Percentiles rank a stretch among this genome's conserved stretches.
These are phyloP conservation scores for Xylaria sp. DNA, from an alignment of 2,329 filamentous ascomycete genomes.

Conservation along the genomic window DNA sequence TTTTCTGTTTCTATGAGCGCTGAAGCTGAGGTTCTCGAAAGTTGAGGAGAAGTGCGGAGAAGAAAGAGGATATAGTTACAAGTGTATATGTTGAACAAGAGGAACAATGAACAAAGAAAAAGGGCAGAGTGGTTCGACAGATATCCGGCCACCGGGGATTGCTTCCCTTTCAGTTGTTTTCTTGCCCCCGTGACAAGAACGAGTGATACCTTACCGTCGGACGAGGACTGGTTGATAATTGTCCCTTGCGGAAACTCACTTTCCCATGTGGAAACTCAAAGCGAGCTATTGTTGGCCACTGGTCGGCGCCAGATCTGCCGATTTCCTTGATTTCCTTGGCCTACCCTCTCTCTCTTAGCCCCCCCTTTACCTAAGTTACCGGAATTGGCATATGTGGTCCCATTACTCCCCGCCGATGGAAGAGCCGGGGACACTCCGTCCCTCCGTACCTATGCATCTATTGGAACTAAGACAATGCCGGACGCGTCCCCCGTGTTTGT, in stretches of 20 bases:
- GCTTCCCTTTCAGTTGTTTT: not conserved
- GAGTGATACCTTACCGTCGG: not conserved
- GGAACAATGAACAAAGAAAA: not conserved
- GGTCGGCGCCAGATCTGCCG: slow-evolving; percentile 41
- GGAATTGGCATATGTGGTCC: slow-evolving; percentile 1
- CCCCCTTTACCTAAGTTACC: not conserved
- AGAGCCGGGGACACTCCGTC: slow-evolving; percentile 3
- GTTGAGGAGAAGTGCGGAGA: not conserved
- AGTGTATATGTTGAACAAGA: not conserved
- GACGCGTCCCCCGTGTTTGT: slow-evolving; percentile 1
- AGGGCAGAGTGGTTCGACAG: not conserved
- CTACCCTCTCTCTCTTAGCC: not conserved
- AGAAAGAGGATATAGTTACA: not conserved
- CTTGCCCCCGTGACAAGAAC: not conserved
- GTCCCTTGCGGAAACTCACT: slow-evolving; percentile 8
- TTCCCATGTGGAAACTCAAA: slow-evolving; percentile 18
- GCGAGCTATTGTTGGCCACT: slow-evolving; percentile 12
- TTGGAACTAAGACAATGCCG: not conserved
- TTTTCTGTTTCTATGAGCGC: not conserved
- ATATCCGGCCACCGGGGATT: not conserved
- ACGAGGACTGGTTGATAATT: slow-evolving; percentile 16
- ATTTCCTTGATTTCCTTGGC: slow-evolving; percentile 17
- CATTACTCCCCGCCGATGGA: not conserved
- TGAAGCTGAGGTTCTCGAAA: not conserved
- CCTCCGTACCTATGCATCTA: not conserved